Conservation (phyloP, 495 filamentous ascomycete genomes). For the Wilcoxina mikolae region DNA sequence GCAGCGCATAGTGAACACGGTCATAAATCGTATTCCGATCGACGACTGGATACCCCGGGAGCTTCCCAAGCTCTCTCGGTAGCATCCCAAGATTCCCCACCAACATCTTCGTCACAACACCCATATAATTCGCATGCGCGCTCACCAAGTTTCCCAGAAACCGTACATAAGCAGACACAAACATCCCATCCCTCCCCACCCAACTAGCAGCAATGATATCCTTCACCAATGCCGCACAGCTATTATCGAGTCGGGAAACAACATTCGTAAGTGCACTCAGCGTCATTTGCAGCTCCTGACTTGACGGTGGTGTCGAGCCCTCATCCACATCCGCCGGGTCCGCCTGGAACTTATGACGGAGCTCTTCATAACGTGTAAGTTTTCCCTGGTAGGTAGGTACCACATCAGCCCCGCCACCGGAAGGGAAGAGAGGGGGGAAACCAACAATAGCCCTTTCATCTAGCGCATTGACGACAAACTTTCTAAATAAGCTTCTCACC, state of each 20-base stretch:
- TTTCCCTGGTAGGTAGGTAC: slow-evolving; percentile 19
- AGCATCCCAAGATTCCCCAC: slow-evolving; percentile 53
- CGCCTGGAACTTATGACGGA: slow-evolving; percentile 22
- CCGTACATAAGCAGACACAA: slow-evolving; percentile 61
- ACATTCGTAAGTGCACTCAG: slow-evolving; percentile 51
- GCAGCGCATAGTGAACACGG: slow-evolving; percentile 58
- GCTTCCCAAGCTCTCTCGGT: slow-evolving; percentile 37
- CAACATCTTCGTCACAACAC: slow-evolving; percentile 57
- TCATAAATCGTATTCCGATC: slow-evolving; percentile 44
- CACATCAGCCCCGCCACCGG: background rate
- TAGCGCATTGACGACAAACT: slow-evolving; percentile 24
- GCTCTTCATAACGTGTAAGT: slow-evolving; percentile 17
- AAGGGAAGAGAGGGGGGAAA: background rate
- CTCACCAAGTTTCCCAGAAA: slow-evolving; percentile 70
- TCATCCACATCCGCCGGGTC: slow-evolving; percentile 10
- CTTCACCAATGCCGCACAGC: slow-evolving; percentile 58
- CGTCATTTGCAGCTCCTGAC: slow-evolving; percentile 27
- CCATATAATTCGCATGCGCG: slow-evolving; percentile 51
- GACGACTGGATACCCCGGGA: slow-evolving; percentile 47
- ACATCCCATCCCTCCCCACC: slow-evolving; percentile 69
- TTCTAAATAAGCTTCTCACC: slow-evolving; percentile 13
- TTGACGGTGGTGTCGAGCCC: slow-evolving; percentile 14
- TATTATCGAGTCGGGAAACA: slow-evolving; percentile 52
- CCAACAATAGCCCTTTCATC: slow-evolving; percentile 23
- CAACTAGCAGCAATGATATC: slow-evolving; percentile 61